Evolutionary conservation across 805 yeast species (phyloP), one percentile per base, ranked within the genome.

Genomic region (Saturnispora bothae): DNA sequence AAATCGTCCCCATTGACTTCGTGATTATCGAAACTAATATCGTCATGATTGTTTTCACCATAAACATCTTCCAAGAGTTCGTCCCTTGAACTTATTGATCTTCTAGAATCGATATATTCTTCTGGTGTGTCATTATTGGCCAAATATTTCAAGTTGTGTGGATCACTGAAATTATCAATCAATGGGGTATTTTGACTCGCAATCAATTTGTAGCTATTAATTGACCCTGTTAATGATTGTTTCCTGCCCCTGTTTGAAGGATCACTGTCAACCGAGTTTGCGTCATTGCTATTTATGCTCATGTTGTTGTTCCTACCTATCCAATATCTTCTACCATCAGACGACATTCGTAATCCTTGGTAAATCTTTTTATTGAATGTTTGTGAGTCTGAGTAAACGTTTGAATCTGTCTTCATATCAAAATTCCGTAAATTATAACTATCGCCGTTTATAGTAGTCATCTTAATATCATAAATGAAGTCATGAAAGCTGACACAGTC

Each of bases 271-370:
- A 22, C 25, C 10, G 25, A 22, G 25, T 22, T 22, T 22, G 7
- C 10, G 10, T 10, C 10, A 22, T 22, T 22, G 31, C 12, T 18
- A 18, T 13, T n/a, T 22, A 28, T 25, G 10, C 4, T 3, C 4
- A 13, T 15, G 22, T 21, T 16, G 20, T 21, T 9, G 5, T 40
- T 8, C 21, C 38, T 33, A 31, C 57, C 55, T 3, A 88, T 61
- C 97, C 97, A 92, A 56, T 86, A 86, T 47, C 81, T 83, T 33
- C 10, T 22, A 0, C 96, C 96, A 30, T 83, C 81, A 36, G 76
- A 71, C 21, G 76, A 73, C 55, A 83, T 85, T 31, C 99, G 60
- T 40, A 88, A 57, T 0, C 99, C 99, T 42, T 84, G 81, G 43
- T 78, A 76, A 37, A 89, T 71, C 43, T 94, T 68, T 33, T 52